Percentiles rank a stretch among this genome's conserved stretches.
Evolutionary conservation across 371 early-diverging fungal genomes (phyloP).

Genomic region (Mucor velutinosus): DNA sequence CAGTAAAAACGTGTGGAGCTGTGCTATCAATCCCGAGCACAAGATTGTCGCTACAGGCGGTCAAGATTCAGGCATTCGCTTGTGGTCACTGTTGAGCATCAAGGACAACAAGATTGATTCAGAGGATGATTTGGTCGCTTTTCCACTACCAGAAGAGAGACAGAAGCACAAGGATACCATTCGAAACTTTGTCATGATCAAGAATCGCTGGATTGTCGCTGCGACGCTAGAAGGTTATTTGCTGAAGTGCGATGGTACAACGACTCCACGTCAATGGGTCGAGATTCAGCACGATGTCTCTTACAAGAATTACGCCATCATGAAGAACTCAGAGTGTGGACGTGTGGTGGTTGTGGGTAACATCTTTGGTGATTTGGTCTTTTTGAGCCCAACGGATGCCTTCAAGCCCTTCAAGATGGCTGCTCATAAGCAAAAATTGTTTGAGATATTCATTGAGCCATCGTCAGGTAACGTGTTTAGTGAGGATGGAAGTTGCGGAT

Average conservation of each 20-base stretch:
- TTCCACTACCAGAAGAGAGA: slow-evolving; percentile 25
- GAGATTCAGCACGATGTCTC: slow-evolving; percentile 20
- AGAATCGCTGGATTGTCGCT: slow-evolving; percentile 32
- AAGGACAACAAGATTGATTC: slow-evolving; percentile 59
- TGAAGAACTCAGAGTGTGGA: slow-evolving; percentile 62
- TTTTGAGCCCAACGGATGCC: slow-evolving; percentile 47
- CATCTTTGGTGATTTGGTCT: slow-evolving; percentile 57
- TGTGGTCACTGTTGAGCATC: slow-evolving; percentile 67
- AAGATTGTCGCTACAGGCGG: slow-evolving; percentile 75
- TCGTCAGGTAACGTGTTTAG: slow-evolving; percentile 27
- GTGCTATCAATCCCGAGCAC: slow-evolving; percentile 62
- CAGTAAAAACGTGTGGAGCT: slow-evolving; percentile 84
- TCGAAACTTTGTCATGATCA: slow-evolving; percentile 57
- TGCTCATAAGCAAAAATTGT: slow-evolving; percentile 53
- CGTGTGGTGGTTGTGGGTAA: slow-evolving; percentile 60
- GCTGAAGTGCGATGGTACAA: slow-evolving; percentile 38
- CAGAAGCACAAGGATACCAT: slow-evolving; percentile 33
- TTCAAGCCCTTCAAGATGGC: slow-evolving; percentile 54
- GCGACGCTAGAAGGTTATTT: slow-evolving; percentile 50
- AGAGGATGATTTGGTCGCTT: slow-evolving; percentile 41
- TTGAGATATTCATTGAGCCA: slow-evolving; percentile 47
- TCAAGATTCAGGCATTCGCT: slow-evolving; percentile 76
- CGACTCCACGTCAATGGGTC: slow-evolving; percentile 29
- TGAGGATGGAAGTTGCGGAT: no score
- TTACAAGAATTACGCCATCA: slow-evolving; percentile 53